Evolutionary conservation across 139 green algal species (phyloP).

Genomic region (Pleodorina starrii): DNA sequence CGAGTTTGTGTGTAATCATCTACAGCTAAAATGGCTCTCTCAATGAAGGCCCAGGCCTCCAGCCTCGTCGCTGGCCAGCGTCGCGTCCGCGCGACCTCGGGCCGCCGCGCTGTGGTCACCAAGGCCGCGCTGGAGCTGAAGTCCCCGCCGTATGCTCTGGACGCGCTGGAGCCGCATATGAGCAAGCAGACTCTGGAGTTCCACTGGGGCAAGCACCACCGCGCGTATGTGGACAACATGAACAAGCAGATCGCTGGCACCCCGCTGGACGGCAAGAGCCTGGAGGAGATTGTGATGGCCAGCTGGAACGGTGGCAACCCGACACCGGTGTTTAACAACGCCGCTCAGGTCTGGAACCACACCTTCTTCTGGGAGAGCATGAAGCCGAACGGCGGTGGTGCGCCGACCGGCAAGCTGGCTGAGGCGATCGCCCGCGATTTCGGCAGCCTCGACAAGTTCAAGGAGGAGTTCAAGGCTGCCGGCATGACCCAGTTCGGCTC

Average conservation of each 20-base stretch:
- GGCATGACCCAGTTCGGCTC: constrained; percentile 88
- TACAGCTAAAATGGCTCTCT: constrained; percentile 48
- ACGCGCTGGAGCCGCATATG: constrained; percentile 86
- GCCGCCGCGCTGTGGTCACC: constrained; percentile 44
- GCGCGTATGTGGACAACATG: constrained; percentile 92
- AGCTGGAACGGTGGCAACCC: constrained; percentile 90
- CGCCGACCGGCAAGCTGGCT: constrained; percentile 81
- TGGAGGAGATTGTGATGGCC: constrained; percentile 87
- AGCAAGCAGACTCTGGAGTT: constrained; percentile 84
- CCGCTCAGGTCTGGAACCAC: constrained; percentile 94
- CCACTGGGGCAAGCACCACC: constrained; percentile 96
- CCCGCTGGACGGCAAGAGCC: constrained; percentile 82
- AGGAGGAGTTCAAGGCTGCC: constrained; percentile 89
- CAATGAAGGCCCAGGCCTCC: constrained; percentile 42
- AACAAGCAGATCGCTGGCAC: constrained; percentile 96
- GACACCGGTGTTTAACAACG: constrained; percentile 95
- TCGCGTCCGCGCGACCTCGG: constrained; percentile 7
- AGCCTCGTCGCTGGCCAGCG: constrained; percentile 44
- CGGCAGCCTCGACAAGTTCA: constrained; percentile 91
- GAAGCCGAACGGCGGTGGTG: constrained; percentile 83
- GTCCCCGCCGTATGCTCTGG: constrained; percentile 69
- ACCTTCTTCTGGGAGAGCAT: constrained; percentile 96
- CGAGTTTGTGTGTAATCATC: neutral
- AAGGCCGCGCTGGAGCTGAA: constrained; percentile 67
- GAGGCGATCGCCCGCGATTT: constrained; percentile 91